Percentiles rank a stretch among this genome's conserved stretches.
Evolutionary conservation across 176 grass and related monocot species (phyloP).

Genomic region (Raddia guianensis): DNA sequence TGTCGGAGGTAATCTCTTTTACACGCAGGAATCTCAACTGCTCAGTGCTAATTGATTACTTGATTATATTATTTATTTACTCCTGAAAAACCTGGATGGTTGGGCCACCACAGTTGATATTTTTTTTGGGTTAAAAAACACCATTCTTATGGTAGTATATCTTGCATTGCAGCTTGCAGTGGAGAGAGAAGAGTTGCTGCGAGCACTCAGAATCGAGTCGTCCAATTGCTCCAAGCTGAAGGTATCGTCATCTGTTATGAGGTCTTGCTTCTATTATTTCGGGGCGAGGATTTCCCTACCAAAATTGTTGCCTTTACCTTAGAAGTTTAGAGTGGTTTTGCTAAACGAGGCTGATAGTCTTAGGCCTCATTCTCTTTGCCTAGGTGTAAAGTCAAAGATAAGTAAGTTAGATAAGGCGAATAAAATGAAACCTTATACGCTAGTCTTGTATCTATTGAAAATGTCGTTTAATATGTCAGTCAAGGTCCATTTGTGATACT

Average conservation of each 20-base stretch:
- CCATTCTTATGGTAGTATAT: slow-evolving; percentile 7
- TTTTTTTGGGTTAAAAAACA: slow-evolving; percentile 13
- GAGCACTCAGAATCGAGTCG: slow-evolving; percentile 86
- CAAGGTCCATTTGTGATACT: slow-evolving; percentile 25
- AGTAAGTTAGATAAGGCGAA: too few relatives aligned
- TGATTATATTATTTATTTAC: slow-evolving; percentile 4
- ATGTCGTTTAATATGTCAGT: slow-evolving; percentile 4
- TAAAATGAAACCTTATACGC: not conserved
- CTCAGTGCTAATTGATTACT: slow-evolving; percentile 4
- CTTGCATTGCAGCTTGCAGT: slow-evolving; percentile 76
- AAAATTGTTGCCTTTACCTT: slow-evolving; percentile 22
- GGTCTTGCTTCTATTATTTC: slow-evolving; percentile 29
- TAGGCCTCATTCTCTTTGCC: too few relatives aligned
- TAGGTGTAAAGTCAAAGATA: too few relatives aligned
- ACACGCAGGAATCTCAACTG: not conserved
- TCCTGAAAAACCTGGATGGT: not conserved
- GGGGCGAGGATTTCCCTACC: not conserved
- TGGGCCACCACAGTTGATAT: not conserved
- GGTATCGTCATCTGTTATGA: slow-evolving; percentile 52
- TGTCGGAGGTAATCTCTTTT: slow-evolving; percentile 73
- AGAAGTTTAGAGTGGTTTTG: not conserved
- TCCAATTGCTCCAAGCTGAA: slow-evolving; percentile 98
- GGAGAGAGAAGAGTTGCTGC: slow-evolving; percentile 91
- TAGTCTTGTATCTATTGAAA: slow-evolving; percentile 19
- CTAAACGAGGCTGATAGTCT: not conserved